phyloP scores from a whole-genome alignment of 345 rosid species.

The Rhodamnia rubescens region DNA sequence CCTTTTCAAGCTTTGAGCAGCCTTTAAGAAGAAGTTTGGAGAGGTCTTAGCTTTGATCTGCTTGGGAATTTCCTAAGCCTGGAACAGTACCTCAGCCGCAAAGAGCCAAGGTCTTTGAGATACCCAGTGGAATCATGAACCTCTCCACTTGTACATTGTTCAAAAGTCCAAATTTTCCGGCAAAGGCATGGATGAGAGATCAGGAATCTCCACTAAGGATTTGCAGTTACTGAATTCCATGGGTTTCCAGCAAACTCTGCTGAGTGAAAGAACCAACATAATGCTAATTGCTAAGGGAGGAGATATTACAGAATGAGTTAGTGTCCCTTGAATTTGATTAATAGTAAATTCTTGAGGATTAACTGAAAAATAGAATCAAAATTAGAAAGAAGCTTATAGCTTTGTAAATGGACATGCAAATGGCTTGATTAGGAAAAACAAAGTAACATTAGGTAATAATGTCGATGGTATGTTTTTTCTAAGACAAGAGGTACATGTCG shows the following conservation, averaged over 20 bases:
- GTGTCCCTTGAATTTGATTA: background rate
- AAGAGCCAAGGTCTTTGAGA: background rate
- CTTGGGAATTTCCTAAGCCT: background rate
- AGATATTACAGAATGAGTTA: background rate
- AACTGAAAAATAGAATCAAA: background rate
- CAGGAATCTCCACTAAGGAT: background rate
- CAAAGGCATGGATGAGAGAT: background rate
- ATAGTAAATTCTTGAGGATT: background rate
- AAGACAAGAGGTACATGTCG: background rate
- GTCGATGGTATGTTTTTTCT: background rate
- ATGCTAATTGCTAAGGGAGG: background rate
- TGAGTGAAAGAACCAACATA: background rate
- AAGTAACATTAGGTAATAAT: background rate
- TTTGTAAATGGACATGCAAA: background rate
- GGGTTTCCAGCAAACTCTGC: background rate
- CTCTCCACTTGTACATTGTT: background rate
- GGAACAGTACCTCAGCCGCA: background rate
- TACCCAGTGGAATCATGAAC: background rate
- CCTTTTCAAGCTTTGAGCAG: background rate
- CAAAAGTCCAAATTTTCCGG: background rate
- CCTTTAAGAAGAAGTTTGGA: background rate
- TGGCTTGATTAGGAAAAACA: background rate
- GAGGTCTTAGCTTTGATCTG: background rate
- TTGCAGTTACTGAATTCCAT: background rate
- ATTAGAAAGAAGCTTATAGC: background rate